Evolutionary conservation across 805 yeast species (phyloP).

Genomic region (Wickerhamiella australiensis): DNA sequence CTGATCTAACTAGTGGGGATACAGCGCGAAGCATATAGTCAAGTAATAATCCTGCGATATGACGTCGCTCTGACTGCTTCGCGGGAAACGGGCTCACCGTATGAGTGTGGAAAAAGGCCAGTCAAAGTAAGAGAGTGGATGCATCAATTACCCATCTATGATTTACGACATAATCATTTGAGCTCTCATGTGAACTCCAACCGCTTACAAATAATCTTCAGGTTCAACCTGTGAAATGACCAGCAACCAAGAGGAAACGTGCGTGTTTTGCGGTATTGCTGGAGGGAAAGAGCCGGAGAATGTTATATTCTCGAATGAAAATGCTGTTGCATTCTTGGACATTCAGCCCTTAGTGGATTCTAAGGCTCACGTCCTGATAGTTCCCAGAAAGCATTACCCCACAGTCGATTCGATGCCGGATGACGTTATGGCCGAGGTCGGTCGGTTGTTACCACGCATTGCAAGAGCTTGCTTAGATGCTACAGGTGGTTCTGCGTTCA

Average conservation of each 20-base stretch:
- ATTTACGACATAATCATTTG: no score
- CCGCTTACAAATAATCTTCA: not conserved
- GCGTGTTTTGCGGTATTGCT: constrained; percentile 26
- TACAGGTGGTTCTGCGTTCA: constrained; percentile 24
- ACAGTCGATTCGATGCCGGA: constrained; percentile 24
- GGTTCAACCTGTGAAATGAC: not conserved
- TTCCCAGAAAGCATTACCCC: constrained; percentile 27
- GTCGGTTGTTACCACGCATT: constrained; percentile 22
- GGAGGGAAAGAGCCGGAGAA: constrained; percentile 16
- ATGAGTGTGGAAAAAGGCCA: no score
- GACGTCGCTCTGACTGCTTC: no score
- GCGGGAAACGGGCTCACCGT: no score
- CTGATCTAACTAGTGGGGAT: no score
- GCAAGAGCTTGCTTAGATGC: constrained; percentile 21
- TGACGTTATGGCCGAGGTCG: constrained; percentile 16
- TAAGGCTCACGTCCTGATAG: constrained; percentile 28
- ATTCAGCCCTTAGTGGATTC: constrained; percentile 30
- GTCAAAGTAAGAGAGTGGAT: no score
- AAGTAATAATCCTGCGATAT: no score
- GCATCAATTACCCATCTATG: no score
- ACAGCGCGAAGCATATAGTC: no score
- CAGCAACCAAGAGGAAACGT: constrained; percentile 7
- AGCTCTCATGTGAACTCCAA: no score
- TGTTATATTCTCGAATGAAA: constrained; percentile 24
- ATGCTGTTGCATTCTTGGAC: constrained; percentile 29